phyloP scores from a whole-genome alignment of 2,329 filamentous ascomycete species.

The Parafenestella ontariensis region DNA sequence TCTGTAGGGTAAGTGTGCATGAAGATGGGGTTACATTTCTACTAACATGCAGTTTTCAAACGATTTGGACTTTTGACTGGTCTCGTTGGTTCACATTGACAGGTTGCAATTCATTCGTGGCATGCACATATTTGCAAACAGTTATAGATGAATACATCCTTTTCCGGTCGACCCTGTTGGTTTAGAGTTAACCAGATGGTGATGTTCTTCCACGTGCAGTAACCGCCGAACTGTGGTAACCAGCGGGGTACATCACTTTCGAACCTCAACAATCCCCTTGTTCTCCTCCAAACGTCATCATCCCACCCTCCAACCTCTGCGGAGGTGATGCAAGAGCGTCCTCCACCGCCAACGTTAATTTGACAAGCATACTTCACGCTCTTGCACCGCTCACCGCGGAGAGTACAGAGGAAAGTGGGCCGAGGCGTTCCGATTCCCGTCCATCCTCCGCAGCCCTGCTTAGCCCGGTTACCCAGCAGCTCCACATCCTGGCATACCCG shows the following conservation, averaged over 20 bases:
- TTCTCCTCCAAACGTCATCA: neutral
- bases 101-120: neutral
- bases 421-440: conserved; percentile 12
- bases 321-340: conserved; percentile 37
- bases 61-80: neutral
- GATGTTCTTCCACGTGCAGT: conserved; percentile 15
- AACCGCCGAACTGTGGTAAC: conserved; percentile 9
- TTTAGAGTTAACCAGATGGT: conserved; percentile 7
- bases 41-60: conserved; percentile 12
- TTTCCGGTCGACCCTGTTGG: neutral
- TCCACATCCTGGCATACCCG: conserved; percentile 12
- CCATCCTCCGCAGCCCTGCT: conserved; percentile 11
- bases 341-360: conserved; percentile 4
- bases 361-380: conserved; percentile 32
- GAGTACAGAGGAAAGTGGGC: conserved; percentile 7
- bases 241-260: conserved; percentile 22
- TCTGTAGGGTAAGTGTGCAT: conserved; percentile 66
- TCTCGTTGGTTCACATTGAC: neutral
- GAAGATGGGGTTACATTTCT: conserved; percentile 66
- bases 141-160: conserved; percentile 8
- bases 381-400: conserved; percentile 34
- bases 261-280: conserved; percentile 12
- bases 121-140: neutral
- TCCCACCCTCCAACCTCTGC: conserved; percentile 19
- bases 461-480: conserved; percentile 10